These are phyloP conservation scores for Cryptosporidium sp. DNA, from an alignment of 169 alveolate genomes.

Conservation along the genomic window DNA sequence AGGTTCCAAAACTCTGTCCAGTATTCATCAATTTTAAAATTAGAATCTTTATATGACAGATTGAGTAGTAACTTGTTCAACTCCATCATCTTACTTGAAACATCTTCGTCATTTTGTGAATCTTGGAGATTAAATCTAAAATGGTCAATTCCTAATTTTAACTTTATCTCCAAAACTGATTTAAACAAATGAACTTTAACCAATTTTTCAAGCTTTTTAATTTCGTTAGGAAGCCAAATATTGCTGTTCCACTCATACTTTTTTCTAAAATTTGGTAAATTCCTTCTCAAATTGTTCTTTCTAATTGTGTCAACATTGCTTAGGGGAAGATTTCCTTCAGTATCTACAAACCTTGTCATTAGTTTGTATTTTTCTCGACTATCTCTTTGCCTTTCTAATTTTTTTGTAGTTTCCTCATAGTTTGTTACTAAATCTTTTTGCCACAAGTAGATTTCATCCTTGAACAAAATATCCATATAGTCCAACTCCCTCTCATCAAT, in stretches of 20 bases:
- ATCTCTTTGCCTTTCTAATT: not conserved
- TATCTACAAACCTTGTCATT: slow-evolving; percentile 40
- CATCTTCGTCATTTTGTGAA: slow-evolving; percentile 12
- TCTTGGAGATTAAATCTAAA: not conserved
- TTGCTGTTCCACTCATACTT: slow-evolving; percentile 66
- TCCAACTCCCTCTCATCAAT: slow-evolving; percentile 2
- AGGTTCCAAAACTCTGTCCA: slow-evolving; percentile 72
- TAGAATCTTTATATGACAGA: not conserved
- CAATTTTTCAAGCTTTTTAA: slow-evolving; percentile 21
- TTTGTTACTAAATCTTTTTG: slow-evolving; percentile 49
- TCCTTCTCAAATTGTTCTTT: slow-evolving; percentile 32
- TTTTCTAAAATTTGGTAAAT: slow-evolving; percentile 61
- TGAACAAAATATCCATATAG: slow-evolving; percentile 1
- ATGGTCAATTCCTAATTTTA: slow-evolving; percentile 21
- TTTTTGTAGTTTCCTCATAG: not conserved
- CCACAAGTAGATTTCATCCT: slow-evolving; percentile 20
- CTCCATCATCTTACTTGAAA: slow-evolving; percentile 27
- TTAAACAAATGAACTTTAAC: slow-evolving; percentile 41
- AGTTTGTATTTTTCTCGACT: not conserved
- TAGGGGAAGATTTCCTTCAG: slow-evolving; percentile 33
- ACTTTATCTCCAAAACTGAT: slow-evolving; percentile 37
- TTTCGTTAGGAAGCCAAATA: slow-evolving; percentile 62
- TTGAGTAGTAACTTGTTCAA: slow-evolving; percentile 8
- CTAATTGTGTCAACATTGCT: slow-evolving; percentile 44
- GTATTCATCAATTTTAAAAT: slow-evolving; percentile 32